Base-by-base conservation (phyloP, 495 filamentous ascomycete genomes). In the Bryoglossum gracile region DNA sequence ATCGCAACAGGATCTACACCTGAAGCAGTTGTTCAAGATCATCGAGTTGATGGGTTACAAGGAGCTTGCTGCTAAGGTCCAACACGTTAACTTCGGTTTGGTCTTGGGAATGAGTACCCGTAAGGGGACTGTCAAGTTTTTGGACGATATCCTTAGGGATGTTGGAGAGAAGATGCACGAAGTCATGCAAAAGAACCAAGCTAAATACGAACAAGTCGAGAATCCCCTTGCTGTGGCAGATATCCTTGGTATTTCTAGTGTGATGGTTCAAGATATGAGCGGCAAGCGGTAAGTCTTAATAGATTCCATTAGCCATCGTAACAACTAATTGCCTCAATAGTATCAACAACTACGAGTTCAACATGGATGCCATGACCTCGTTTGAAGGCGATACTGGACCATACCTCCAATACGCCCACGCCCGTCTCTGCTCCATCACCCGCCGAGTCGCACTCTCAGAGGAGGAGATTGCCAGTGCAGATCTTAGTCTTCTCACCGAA, bases 311-410 rank as follows among this genome's bases (percentile, higher is more conserved):
- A 19, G 23, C 11, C 16, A 8, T 45, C 17, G 2, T 18, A 8
- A 9, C n/a, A 36, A 40, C 43, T 50, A 46, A 52, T 19, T 4
- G 14, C 18, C 10, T 16, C 28, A 11, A 1, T 44, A 80, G 77
- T 52, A 75, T 77, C 51, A 81, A 78, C 57, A 76, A 79, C 60
- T 83, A 84, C 64, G 65, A 63, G 26, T 84, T 82, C 63, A 73
- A 82, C 60, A 73, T 81, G 62, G 73, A 75, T 9, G 65, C 70
- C 17, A 84, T 84, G 80, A 82, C 78, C 1, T 80, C 80, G 19
- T 84, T 84, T 51, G 81, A 85, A 59, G 79, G 81, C 38, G 81
- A 84, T 48, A 84, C 81, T 1, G 81, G 81, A 11, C 81, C 80
- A 39, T 83, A 85, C 54, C 70, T 85, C 17, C 81, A 84, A 65